phyloP scores from a whole-genome alignment of 202 grass and related monocot genomes.

The Setaria italica region DNA sequence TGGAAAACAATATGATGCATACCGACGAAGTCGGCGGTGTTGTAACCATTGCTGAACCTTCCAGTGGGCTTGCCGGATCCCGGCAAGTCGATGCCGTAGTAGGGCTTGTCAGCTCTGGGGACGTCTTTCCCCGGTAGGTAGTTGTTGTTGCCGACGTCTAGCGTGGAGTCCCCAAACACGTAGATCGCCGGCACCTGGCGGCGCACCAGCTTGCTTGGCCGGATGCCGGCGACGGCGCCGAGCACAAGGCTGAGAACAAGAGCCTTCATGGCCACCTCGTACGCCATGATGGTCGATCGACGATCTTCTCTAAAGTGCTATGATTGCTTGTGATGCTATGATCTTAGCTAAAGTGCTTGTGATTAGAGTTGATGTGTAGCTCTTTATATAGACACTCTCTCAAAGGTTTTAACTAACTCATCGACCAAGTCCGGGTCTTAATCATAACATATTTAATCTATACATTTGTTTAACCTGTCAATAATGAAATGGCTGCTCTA shows the following conservation, averaged over 20 bases:
- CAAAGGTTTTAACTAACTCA: neutral
- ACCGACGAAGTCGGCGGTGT: conserved; percentile 51
- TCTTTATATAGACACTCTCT: neutral
- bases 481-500: neutral
- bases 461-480: neutral
- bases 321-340: no score
- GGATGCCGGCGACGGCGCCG: neutral
- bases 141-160: conserved; percentile 63
- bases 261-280: conserved; percentile 11
- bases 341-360: no score
- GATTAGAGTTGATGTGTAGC: no score
- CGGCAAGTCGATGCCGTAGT: conserved; percentile 46
- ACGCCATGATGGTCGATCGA: neutral
- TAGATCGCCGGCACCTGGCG: conserved; percentile 46
- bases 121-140: conserved; percentile 1
- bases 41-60: conserved; percentile 71
- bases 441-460: neutral
- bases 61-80: conserved; percentile 46
- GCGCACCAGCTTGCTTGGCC: neutral
- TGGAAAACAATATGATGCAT: neutral
- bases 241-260: conserved; percentile 17
- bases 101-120: conserved; percentile 30
- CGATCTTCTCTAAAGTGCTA: no score
- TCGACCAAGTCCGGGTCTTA: conserved; percentile 19
- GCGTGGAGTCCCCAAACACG: conserved; percentile 56